phyloP scores from a whole-genome alignment of 2,329 filamentous ascomycete species.

The Akanthomyces uredinophilus region DNA sequence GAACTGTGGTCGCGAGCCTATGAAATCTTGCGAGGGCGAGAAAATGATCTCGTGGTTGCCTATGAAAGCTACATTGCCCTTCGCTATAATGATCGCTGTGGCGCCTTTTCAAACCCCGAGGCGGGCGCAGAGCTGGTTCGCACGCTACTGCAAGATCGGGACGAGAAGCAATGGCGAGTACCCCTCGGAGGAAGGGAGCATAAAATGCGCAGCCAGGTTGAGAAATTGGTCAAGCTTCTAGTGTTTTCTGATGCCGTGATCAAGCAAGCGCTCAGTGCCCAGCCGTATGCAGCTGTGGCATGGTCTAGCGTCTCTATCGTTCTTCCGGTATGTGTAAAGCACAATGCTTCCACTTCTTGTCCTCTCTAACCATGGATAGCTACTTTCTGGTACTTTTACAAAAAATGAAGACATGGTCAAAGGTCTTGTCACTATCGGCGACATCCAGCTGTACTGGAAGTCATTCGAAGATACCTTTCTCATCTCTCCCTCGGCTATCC shows the following conservation, averaged over 20 bases:
- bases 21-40: neutral
- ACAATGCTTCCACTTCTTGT: too few species aligned
- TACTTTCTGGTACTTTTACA: neutral
- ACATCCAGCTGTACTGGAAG: slow-evolving; percentile 6
- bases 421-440: neutral
- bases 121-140: neutral
- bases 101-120: neutral
- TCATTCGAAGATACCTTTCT: neutral
- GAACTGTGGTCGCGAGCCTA: neutral
- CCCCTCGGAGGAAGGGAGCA: neutral
- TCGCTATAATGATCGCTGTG: neutral
- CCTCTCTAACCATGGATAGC: neutral
- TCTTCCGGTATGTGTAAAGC: neutral
- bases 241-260: neutral
- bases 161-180: slow-evolving; percentile 3
- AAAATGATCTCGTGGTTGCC: neutral
- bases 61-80: neutral
- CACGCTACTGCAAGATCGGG: neutral
- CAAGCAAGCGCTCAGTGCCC: neutral
- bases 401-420: slow-evolving; percentile 6
- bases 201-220: neutral
- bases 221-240: slow-evolving; percentile 4
- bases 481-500: neutral
- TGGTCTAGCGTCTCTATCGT: slow-evolving; percentile 6
- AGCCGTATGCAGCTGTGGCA: slow-evolving; percentile 3